Conservation (phyloP, 2,329 filamentous ascomycete genomes). For the Clarireedia hainanense region DNA sequence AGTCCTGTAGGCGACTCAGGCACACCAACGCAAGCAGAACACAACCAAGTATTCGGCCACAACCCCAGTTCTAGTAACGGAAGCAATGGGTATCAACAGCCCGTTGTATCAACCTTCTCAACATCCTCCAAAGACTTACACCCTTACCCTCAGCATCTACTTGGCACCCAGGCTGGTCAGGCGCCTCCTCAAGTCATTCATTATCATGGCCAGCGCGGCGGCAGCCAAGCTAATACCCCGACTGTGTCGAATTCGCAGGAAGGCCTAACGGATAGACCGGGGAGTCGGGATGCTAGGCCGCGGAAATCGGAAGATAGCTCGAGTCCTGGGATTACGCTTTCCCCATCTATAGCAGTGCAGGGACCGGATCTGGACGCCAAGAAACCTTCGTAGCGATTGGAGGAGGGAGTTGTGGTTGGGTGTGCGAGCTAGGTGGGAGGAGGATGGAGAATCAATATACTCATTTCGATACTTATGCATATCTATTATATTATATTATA, state of each 20-base stretch:
- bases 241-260: constrained; percentile 33
- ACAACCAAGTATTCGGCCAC: constrained; percentile 39
- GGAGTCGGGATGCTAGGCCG: constrained; percentile 21
- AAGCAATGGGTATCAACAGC: constrained; percentile 59
- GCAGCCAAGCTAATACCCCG: constrained; percentile 58
- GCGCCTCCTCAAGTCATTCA: constrained; percentile 58
- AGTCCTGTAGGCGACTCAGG: constrained; percentile 46
- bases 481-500: too few relatives aligned
- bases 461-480: too few relatives aligned
- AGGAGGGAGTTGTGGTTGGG: too few relatives aligned
- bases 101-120: constrained; percentile 60
- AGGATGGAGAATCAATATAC: too few relatives aligned
- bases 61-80: constrained; percentile 36
- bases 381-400: too few relatives aligned
- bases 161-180: constrained; percentile 55
- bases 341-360: not conserved
- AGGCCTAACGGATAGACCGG: constrained; percentile 18
- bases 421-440: too few relatives aligned
- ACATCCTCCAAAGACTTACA: constrained; percentile 64
- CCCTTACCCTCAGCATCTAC: constrained; percentile 57
- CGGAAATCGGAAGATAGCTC: constrained; percentile 17
- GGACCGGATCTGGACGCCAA: not conserved
- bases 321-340: not conserved
- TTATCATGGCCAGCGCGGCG: constrained; percentile 60
- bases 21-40: constrained; percentile 55